phyloP scores from a whole-genome alignment of 108 stramenopile genomes.

The Poteriospumella lacustris region DNA sequence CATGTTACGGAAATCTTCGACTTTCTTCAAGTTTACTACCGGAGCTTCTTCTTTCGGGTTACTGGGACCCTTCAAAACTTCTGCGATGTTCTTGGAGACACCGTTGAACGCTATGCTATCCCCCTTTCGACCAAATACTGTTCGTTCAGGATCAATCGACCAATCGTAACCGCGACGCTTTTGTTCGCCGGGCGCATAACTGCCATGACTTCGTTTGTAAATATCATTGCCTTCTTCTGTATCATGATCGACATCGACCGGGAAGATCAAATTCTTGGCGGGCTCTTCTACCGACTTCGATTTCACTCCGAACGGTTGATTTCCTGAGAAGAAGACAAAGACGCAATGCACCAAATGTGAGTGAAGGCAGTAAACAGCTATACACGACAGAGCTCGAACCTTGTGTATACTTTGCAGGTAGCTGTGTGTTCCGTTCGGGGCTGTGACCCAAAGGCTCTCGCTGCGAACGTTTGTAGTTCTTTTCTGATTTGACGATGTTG shows the following conservation, averaged over 20 bases:
- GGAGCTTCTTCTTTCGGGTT: neutral
- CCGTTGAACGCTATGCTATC: slow-evolving; percentile 37
- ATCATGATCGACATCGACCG: neutral
- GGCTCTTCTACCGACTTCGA: slow-evolving; percentile 11
- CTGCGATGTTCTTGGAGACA: slow-evolving; percentile 43
- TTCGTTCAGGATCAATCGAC: slow-evolving; percentile 27
- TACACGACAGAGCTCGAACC: no score
- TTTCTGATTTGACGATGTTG: slow-evolving; percentile 42
- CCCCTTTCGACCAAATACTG: slow-evolving; percentile 38
- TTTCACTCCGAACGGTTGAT: neutral
- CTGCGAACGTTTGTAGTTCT: slow-evolving; percentile 42
- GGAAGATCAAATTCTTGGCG: slow-evolving; percentile 60
- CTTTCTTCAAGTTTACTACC: slow-evolving; percentile 19
- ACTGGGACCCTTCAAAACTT: slow-evolving; percentile 44
- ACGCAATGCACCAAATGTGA: no score
- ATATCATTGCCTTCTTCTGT: neutral
- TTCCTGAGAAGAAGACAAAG: no score
- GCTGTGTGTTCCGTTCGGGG: slow-evolving; percentile 50
- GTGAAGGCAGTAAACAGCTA: no score
- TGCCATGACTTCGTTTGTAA: slow-evolving; percentile 45
- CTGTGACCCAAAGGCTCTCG: slow-evolving; percentile 55
- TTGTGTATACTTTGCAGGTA: slow-evolving; percentile 40
- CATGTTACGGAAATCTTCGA: slow-evolving; percentile 45
- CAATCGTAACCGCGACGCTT: slow-evolving; percentile 59
- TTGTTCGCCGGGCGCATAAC: slow-evolving; percentile 60